Evolutionary conservation across 2,329 filamentous ascomycete species (phyloP).

Genomic region (Incumbomyces delicatus): DNA sequence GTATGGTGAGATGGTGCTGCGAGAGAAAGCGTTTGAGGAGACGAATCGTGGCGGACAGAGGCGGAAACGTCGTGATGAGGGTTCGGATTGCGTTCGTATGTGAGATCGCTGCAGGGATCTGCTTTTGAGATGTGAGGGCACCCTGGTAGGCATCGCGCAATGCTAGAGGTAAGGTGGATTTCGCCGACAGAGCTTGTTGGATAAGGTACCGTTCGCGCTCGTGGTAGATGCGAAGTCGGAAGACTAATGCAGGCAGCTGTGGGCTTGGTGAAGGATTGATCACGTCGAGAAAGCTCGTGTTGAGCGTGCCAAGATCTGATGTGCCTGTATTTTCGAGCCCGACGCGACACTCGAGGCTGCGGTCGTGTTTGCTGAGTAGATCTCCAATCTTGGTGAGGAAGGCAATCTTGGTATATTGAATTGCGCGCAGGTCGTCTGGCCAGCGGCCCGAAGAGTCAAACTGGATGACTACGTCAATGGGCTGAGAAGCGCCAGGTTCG

Average conservation of each 20-base stretch:
- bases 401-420: slow-evolving; percentile 87
- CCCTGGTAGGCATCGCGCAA: slow-evolving; percentile 59
- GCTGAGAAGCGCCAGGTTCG: slow-evolving; percentile 26
- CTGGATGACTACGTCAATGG: slow-evolving; percentile 72
- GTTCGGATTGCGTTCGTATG: slow-evolving; percentile 75
- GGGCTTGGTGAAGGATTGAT: slow-evolving; percentile 47
- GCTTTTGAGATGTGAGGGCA: slow-evolving; percentile 61
- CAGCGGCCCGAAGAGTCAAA: slow-evolving; percentile 90
- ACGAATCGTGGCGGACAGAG: slow-evolving; percentile 72
- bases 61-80: slow-evolving; percentile 67
- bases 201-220: slow-evolving; percentile 77
- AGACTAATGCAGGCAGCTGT: slow-evolving; percentile 48
- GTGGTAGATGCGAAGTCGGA: slow-evolving; percentile 79
- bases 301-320: slow-evolving; percentile 13
- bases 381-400: slow-evolving; percentile 67
- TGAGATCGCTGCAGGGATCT: slow-evolving; percentile 58
- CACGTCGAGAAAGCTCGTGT: slow-evolving; percentile 53
- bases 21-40: slow-evolving; percentile 85
- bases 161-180: slow-evolving; percentile 59
- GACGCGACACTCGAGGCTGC: slow-evolving; percentile 55
- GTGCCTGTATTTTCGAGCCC: slow-evolving; percentile 64
- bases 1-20: slow-evolving; percentile 65
- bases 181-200: slow-evolving; percentile 63
- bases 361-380: slow-evolving; percentile 55
- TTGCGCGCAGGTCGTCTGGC: slow-evolving; percentile 84